Evolutionary conservation across 345 rosid genomes (phyloP).

Genomic region (Populus tremula): DNA sequence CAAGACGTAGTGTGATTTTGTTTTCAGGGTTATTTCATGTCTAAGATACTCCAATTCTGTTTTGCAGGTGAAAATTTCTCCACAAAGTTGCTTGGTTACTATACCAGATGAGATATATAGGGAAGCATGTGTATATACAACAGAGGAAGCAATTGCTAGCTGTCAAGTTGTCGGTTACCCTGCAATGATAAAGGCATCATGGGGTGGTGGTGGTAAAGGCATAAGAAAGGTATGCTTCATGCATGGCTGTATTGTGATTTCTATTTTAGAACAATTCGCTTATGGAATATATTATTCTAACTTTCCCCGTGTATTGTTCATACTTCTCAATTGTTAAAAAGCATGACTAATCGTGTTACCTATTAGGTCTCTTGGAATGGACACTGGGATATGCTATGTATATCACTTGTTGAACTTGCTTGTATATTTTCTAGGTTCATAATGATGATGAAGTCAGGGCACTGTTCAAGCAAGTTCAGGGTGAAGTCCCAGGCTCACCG

Average conservation of each 20-base stretch:
- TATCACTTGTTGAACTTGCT: neutral
- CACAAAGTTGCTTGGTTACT: constrained; percentile 67
- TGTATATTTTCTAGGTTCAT: constrained; percentile 60
- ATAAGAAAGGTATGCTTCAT: constrained; percentile 82
- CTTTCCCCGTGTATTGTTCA: neutral
- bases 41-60: constrained; percentile 16
- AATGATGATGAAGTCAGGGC: constrained; percentile 97
- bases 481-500: constrained; percentile 99
- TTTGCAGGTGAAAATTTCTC: constrained; percentile 77
- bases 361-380: neutral
- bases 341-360: constrained; percentile 2
- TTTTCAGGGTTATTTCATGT: constrained; percentile 14
- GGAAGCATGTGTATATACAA: constrained; percentile 93
- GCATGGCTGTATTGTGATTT: constrained; percentile 1
- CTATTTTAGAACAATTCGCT: neutral
- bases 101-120: constrained; percentile 86
- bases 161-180: constrained; percentile 99
- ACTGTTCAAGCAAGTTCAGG: constrained; percentile 98
- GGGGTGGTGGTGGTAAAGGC: constrained; percentile 99
- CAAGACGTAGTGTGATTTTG: neutral
- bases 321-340: neutral
- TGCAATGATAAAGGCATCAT: constrained; percentile 99
- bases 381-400: constrained; percentile 5
- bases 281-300: neutral
- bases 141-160: constrained; percentile 97